Evolutionary conservation across 2,329 filamentous ascomycete genomes (phyloP).

Genomic region (Atkinsonella texensis): DNA sequence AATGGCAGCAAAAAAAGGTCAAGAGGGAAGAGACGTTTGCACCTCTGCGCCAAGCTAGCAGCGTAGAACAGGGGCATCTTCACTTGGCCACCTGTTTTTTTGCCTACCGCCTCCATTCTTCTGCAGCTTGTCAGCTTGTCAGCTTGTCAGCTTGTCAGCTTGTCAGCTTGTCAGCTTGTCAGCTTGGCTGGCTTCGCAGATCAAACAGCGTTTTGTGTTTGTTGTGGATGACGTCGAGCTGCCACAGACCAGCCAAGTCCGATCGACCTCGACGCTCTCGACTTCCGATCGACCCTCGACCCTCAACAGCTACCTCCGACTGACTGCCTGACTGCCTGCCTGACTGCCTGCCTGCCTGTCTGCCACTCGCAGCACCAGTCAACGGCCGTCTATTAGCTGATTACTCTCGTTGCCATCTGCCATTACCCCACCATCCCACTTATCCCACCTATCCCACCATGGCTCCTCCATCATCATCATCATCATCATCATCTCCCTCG

Average conservation of each 20-base stretch:
- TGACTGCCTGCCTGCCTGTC: background rate
- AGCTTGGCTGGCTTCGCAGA: too few species aligned
- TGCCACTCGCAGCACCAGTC: background rate
- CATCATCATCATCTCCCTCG: slow-evolving; percentile 24
- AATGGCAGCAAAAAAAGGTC: too few species aligned
- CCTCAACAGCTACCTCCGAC: too few species aligned
- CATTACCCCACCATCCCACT: background rate
- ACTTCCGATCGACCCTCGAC: background rate
- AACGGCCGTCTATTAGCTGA: background rate
- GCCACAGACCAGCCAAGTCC: slow-evolving; percentile 4
- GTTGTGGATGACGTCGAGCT: slow-evolving; percentile 1
- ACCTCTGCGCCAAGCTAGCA: too few species aligned
- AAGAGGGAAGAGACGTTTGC: too few species aligned
- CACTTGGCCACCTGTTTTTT: background rate
- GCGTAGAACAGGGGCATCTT: background rate
- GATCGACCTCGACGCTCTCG: background rate
- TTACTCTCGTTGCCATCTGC: background rate
- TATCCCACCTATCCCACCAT: slow-evolving; percentile 7
- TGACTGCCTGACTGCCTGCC: too few species aligned
- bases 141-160: too few species aligned
- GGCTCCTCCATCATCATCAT: slow-evolving; percentile 12
- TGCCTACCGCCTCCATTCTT: background rate
- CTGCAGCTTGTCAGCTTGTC: background rate
- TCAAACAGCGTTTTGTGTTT: too few species aligned
- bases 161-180: too few species aligned